These are phyloP conservation scores for Thraustochytrium striatum DNA, from an alignment of 352 stramenopile genomes.

Conservation along the genomic window DNA sequence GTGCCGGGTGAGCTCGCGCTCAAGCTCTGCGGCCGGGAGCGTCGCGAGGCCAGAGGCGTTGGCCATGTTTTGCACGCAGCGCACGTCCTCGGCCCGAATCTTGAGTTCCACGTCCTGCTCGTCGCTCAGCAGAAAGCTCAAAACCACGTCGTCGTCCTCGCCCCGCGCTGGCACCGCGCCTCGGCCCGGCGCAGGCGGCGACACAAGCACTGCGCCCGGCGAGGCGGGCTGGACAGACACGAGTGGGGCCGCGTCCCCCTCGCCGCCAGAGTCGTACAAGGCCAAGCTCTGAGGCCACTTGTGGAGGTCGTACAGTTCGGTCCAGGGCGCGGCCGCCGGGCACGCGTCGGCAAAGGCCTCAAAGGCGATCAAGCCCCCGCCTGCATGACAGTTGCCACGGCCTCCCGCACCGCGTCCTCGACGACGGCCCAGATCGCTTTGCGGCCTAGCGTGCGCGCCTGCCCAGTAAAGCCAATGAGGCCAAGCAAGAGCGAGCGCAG, in stretches of 20 bases:
- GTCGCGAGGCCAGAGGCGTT: not conserved
- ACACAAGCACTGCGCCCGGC: too few species aligned
- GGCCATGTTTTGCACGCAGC: slow-evolving; percentile 18
- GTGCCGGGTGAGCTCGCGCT: not conserved
- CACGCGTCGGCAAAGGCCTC: slow-evolving; percentile 31
- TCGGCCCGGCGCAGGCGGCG: too few species aligned
- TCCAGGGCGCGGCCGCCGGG: slow-evolving; percentile 9
- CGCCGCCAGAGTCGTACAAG: too few species aligned
- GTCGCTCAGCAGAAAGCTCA: slow-evolving; percentile 5
- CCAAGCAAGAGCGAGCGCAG: slow-evolving; percentile 9
- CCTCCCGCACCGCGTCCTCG: not conserved
- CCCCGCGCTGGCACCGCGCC: too few species aligned
- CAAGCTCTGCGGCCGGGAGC: not conserved
- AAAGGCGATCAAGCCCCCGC: not conserved
- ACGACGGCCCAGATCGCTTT: slow-evolving; percentile 2
- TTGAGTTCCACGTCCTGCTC: not conserved
- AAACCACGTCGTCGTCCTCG: slow-evolving; percentile 16
- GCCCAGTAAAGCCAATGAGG: not conserved
- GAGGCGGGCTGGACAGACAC: too few species aligned
- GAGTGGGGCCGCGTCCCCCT: too few species aligned
- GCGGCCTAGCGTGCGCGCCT: not conserved
- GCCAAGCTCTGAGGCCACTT: slow-evolving; percentile 34
- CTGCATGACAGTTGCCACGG: not conserved
- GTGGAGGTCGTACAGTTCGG: slow-evolving; percentile 31
- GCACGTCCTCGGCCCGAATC: not conserved